Conservation (phyloP, 2,329 filamentous ascomycete genomes). For the Podosphaera leucotricha region DNA sequence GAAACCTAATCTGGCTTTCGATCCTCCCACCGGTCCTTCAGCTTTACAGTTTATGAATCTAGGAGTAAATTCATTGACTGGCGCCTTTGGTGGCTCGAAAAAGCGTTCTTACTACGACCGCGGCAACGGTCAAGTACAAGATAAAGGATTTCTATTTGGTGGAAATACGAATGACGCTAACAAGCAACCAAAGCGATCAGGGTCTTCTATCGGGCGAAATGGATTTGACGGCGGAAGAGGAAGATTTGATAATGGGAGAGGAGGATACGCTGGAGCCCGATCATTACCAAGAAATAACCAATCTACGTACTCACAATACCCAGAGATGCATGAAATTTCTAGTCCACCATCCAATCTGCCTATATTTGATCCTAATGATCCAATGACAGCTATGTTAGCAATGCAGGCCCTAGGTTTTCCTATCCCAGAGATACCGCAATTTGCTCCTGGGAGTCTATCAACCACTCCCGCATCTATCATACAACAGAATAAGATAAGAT, state of each 20-base stretch:
- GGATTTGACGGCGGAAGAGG: conserved; percentile 15
- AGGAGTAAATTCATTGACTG: conserved; percentile 8
- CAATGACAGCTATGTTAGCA: conserved; percentile 35
- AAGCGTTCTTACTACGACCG: conserved; percentile 35
- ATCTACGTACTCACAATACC: conserved; percentile 3
- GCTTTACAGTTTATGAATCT: conserved; percentile 8
- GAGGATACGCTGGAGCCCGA: conserved; percentile 7
- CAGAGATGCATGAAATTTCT: conserved; percentile 8
- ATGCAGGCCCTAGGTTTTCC: conserved; percentile 33
- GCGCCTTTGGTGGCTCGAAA: conserved; percentile 13
- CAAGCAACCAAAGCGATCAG: conserved; percentile 37
- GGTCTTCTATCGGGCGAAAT: conserved; percentile 16
- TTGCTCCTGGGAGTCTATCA: conserved; percentile 8
- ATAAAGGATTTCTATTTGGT: conserved; percentile 16
- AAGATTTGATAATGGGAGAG: conserved; percentile 6
- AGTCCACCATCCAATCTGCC: conserved; percentile 18
- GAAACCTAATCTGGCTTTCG: conserved; percentile 9
- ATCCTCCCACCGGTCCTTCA: conserved; percentile 12
- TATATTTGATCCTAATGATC: conserved; percentile 32
- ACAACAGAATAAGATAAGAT: conserved; percentile 20
- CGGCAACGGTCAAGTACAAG: conserved; percentile 20
- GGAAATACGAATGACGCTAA: conserved; percentile 18
- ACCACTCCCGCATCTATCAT: neutral
- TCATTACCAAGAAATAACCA: conserved; percentile 4
- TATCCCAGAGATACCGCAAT: conserved; percentile 20